Evolutionary conservation across 108 stramenopile genomes (phyloP), one percentile per base, ranked within the genome.

Genomic region (Nitzschia sp.): DNA sequence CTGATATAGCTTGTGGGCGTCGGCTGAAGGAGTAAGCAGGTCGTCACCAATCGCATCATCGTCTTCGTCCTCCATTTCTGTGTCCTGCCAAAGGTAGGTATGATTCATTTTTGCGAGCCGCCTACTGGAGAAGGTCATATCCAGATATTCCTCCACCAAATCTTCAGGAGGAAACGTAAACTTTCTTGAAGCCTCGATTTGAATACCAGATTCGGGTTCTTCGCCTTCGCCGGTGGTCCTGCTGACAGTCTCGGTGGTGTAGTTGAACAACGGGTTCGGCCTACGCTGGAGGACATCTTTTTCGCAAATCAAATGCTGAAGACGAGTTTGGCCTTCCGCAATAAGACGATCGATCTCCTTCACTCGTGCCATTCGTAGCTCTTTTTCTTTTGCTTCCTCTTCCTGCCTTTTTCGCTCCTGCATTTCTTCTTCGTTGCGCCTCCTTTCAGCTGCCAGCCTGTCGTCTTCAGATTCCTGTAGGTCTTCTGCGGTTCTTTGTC

Each of bases 221-320:
- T 78, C 70, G 33, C 77, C 64, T 47, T 83, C 59, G 29, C 53
- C 32, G 4, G 53, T 24, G 11, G 34, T 0, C 6, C 19, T 17
- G 2, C 19, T 17, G 2, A 29, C 17, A 27, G 28, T 46, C 15
- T 45, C 57, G 6, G 79, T 83, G 8, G 85, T 90, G 76, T 92
- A 92, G 66, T 95, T 90, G 62, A 81, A 93, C 31, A 95, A 68
- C 28, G 95, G 95, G 72, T 95, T 93, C 30, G 87, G 92, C n/a
- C 86, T 68, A 35, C 76, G 64, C 66, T 90, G 85, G 47, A 95
- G 58, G 32, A 85, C 81, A 80, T 95, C 95, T 56, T 90, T 92
- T 66, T 95, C 88, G 54, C 88, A 89, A 66, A 85, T 86, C 46
- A 95, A 70, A 46, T 93, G 85, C 18, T 81, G 48, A 28, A 95